Conservation (phyloP, 2,329 filamentous ascomycete genomes). For the Byssochlamys sp. region DNA sequence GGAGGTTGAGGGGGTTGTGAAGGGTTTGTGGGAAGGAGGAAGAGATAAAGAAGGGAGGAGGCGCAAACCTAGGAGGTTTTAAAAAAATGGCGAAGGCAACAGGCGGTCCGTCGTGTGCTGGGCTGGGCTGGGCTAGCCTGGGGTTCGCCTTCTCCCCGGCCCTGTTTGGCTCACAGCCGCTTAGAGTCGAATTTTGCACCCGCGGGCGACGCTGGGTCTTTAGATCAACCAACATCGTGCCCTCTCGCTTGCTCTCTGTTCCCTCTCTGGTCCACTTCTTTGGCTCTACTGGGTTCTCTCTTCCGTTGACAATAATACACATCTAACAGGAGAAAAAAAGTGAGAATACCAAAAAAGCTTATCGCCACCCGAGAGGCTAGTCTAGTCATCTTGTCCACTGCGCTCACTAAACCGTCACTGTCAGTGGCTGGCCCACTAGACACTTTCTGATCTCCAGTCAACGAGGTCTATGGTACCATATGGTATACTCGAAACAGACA, state of each 20-base stretch:
- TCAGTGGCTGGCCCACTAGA: not conserved
- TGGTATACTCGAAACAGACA: not conserved
- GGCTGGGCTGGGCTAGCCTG: not conserved
- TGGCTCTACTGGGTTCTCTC: not conserved
- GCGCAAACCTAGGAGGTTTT: conserved; percentile 6
- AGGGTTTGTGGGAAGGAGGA: conserved; percentile 11
- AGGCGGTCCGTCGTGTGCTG: conserved; percentile 1
- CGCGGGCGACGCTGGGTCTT: not conserved
- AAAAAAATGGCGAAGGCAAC: conserved; percentile 4
- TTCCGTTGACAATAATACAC: not conserved
- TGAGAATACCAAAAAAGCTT: not conserved
- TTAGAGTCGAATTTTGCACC: not conserved
- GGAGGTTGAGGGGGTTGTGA: conserved; percentile 9
- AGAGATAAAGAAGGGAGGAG: conserved; percentile 6
- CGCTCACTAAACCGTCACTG: not conserved
- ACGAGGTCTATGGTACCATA: not conserved
- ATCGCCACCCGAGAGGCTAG: not conserved
- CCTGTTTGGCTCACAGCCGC: not conserved
- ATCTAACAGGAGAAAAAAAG: not conserved
- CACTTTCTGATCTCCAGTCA: not conserved
- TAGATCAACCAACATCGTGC: not conserved
- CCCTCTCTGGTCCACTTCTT: not conserved
- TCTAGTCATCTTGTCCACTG: not conserved
- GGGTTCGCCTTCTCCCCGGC: conserved; percentile 1
- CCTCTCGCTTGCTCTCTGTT: not conserved